Evolutionary conservation across 192 early-diverging fungal genomes (phyloP), one percentile per base, ranked within the genome.

Genomic region (Physocladia obscura): DNA sequence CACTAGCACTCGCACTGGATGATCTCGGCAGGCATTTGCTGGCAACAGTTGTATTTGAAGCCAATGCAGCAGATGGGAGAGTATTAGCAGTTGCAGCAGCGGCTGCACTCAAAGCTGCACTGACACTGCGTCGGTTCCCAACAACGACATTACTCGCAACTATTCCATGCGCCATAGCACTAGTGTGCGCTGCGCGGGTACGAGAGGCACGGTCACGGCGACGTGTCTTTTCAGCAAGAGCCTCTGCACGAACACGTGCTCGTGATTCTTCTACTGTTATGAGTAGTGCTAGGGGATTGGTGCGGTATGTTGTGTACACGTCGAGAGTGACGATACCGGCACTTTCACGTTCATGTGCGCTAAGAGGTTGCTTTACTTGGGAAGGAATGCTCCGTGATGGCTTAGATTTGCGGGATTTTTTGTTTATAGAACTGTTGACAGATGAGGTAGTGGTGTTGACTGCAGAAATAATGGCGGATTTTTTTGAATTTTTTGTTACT

Each of bases 281-380:
- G 13, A 79, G 57, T 5, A 69, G 63, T 27, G 30, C 35, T 27
- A 51, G 39, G 13, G 78, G 78, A 19, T 73, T 57, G 4, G 32
- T 11, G n/a, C 26, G 63, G 58, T 62, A 79, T 1, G 56, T 29
- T 5, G 36, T 48, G 54, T 49, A 79, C n/a, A 79, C 78, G 62
- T 79, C 74, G 22, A 79, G 71, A 29, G 47, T 49, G 24, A 76
- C 52, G 60, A 76, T 70, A 21, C 78, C 77, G 58, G 32, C 38
- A 21, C 26, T 47, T 62, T 62, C 59, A 15, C 38, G 26, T 13
- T 62, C 59, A 35, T 62, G 35, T 26, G 59, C 5, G 15, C 37
- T 38, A 40, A 35, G 40, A 19, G 34, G 39, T 8, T 27, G 35
- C 5, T 24, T 35, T 11, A 5, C 36, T 15, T 37, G 34, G 26